Evolutionary conservation across 495 filamentous ascomycete species (phyloP).

Genomic region (Daldinia grandis): DNA sequence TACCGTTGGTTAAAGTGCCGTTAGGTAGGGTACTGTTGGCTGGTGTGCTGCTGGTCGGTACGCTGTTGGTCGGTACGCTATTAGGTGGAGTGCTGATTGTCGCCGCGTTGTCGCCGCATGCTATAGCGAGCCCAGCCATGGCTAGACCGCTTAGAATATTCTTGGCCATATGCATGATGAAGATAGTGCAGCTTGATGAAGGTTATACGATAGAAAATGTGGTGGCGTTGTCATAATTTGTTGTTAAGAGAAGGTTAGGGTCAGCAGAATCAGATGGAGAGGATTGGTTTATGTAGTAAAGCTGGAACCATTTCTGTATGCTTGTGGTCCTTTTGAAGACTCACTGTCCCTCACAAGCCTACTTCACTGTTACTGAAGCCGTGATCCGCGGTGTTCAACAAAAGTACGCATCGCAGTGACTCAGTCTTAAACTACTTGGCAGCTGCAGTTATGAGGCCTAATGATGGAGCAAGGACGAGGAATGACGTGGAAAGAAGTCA

Average conservation of each 20-base stretch:
- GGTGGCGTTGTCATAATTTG: not conserved
- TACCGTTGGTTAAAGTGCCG: not conserved
- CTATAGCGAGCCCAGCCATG: conserved; percentile 46
- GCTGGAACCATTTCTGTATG: conserved; percentile 1
- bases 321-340: conserved; percentile 15
- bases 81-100: not conserved
- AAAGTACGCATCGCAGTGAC: not conserved
- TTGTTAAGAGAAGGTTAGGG: not conserved
- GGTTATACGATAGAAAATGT: not conserved
- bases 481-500: conserved; percentile 11
- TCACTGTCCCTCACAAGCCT: conserved; percentile 9
- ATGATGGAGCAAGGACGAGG: conserved; percentile 1
- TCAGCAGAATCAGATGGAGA: not conserved
- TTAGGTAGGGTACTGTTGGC: not conserved
- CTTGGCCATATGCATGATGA: conserved; percentile 25
- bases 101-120: not conserved
- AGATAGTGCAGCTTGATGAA: not conserved
- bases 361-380: not conserved
- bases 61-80: not conserved
- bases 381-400: conserved; percentile 1
- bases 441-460: not conserved
- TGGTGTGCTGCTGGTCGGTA: not conserved
- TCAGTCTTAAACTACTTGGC: not conserved
- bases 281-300: not conserved
- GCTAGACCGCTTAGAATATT: conserved; percentile 17